Conservation (phyloP, 805 yeast species). For the Lipomyces spencermartinsiae region DNA sequence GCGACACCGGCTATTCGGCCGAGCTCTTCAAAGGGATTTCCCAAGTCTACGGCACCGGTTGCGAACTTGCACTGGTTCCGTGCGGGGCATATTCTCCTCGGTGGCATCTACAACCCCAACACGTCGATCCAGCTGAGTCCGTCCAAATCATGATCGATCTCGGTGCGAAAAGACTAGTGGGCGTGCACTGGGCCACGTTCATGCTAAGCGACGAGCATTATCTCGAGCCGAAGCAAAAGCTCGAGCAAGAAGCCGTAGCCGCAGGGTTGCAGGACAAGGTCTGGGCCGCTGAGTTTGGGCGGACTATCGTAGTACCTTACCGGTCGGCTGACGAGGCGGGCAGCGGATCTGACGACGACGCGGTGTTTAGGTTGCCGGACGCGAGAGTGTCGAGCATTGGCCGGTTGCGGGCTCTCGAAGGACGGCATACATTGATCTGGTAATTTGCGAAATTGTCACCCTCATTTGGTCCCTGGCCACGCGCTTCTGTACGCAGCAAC, state of each 20-base stretch:
- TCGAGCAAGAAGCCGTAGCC: constrained; percentile 30
- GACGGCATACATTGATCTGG: constrained; percentile 34
- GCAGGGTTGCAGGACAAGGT: constrained; percentile 50
- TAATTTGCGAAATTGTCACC: constrained; percentile 2
- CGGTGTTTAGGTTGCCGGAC: constrained; percentile 10
- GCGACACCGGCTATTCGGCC: constrained; percentile 89
- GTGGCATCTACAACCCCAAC: constrained; percentile 93
- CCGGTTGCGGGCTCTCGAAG: constrained; percentile 27
- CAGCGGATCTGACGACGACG: constrained; percentile 16
- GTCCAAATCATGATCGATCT: constrained; percentile 69
- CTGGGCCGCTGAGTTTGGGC: constrained; percentile 77
- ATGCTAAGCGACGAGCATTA: constrained; percentile 86
- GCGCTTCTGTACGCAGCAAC: neutral
- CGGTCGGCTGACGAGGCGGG: constrained; percentile 14
- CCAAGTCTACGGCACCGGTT: constrained; percentile 62
- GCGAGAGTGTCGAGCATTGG: constrained; percentile 11
- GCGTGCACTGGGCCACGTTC: constrained; percentile 98
- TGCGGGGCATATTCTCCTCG: constrained; percentile 95
- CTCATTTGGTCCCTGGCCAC: neutral
- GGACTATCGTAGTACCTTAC: constrained; percentile 56
- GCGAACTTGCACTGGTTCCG: constrained; percentile 75
- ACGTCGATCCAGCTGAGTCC: constrained; percentile 82
- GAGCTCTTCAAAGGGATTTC: constrained; percentile 75
- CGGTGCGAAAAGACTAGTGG: constrained; percentile 67
- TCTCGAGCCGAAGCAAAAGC: constrained; percentile 57